Evolutionary conservation across 805 yeast species (phyloP), one percentile per base, ranked within the genome.

Genomic region (Kodamaea restingae): DNA sequence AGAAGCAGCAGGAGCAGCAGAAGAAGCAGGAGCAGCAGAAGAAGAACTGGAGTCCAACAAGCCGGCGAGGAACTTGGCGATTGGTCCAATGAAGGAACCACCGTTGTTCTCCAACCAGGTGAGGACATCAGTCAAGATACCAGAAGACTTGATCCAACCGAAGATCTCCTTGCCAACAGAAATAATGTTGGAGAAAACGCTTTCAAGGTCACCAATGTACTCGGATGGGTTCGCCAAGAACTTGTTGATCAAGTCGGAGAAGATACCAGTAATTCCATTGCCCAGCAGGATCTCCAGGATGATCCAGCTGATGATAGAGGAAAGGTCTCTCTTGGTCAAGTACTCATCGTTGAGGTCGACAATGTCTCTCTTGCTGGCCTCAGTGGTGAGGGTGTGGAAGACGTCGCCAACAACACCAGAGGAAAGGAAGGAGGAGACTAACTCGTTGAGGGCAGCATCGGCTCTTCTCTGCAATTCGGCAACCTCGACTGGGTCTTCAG

Each of bases 371-470:
- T 39, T 49, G n/a, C 50, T 54, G 12, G 54, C 32, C 48, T 64
- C 60, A 35, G 54, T 49, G 40, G 71, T 61, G 42, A 68, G 52
- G 27, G 58, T 54, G 37, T 51, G 44, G 61, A 62, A 65, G 22
- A 66, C 61, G 4, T 61, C 63, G 25, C 56, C 48, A 34, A 66
- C 52, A 34, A 68, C 53, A 43, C 74, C 74, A 25, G 73, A 67
- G 44, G 45, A 50, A 35, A 59, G 34, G 40, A 67, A 55, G 22
- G 73, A 67, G 31, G 59, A 26, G 41, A 68, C 47, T 50, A 68
- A 65, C 42, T 65, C 47, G 32, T 56, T 54, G 37, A 68, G 52
- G 46, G 59, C 60, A 30, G 50, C 42, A 47, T 63, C 70, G 37
- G 64, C 67, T 54, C 71, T 62, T 45, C 51, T 61, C 32, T 49